A percentile compares a stretch with the other conserved stretches of the same genome.
phyloP scores from a whole-genome alignment of 2,329 filamentous ascomycete species.

The Monosporascus sp. region DNA sequence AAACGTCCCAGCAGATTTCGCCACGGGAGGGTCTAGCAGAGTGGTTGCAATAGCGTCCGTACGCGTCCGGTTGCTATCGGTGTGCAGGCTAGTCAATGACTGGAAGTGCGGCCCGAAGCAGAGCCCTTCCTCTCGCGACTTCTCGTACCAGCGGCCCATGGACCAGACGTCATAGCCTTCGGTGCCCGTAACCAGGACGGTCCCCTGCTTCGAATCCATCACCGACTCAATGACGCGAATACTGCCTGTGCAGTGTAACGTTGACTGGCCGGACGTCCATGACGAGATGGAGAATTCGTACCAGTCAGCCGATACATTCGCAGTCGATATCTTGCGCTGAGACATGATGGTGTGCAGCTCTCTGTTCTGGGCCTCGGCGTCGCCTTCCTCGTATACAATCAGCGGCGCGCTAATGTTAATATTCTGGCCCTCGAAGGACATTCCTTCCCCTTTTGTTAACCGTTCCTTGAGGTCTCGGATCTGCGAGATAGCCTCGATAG shows the following conservation, averaged over 20 bases:
- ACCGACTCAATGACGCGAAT: no score
- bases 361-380: background rate
- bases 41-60: background rate
- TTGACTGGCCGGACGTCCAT: constrained; percentile 1
- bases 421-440: background rate
- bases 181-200: background rate
- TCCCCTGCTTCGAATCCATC: background rate
- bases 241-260: constrained; percentile 11
- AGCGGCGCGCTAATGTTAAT: background rate
- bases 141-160: constrained; percentile 12
- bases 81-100: constrained; percentile 2
- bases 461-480: no score
- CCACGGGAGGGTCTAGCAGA: background rate
- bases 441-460: no score
- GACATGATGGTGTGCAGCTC: constrained; percentile 10
- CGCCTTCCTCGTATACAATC: background rate
- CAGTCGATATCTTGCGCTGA: constrained; percentile 1
- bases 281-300: constrained; percentile 15
- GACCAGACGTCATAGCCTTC: background rate
- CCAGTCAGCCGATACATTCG: constrained; percentile 4
- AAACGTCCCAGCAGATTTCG: background rate
- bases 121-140: constrained; percentile 4
- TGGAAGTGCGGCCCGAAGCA: constrained; percentile 6
- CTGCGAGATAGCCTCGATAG: background rate
- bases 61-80: background rate